A percentile compares a stretch with the other conserved stretches of the same genome.
phyloP scores from a whole-genome alignment of 176 grass and related monocot species.

The Areca catechu region DNA sequence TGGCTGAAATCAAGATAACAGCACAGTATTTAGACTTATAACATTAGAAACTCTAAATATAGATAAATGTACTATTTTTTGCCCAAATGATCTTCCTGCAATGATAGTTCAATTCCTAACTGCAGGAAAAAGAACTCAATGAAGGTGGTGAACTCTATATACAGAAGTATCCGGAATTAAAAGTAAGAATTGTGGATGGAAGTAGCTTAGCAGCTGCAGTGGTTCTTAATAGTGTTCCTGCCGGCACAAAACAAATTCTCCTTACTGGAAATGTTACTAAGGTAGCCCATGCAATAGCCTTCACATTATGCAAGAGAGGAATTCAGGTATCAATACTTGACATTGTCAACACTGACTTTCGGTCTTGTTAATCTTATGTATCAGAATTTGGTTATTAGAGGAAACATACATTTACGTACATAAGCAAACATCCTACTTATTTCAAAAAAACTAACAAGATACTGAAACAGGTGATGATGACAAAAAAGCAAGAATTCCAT shows the following conservation, averaged over 20 bases:
- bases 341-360: too few relatives aligned
- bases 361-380: too few relatives aligned
- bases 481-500: slow-evolving; percentile 56
- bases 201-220: slow-evolving; percentile 78
- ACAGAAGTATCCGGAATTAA: slow-evolving; percentile 64
- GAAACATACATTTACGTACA: too few relatives aligned
- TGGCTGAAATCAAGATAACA: too few relatives aligned
- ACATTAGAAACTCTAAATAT: too few relatives aligned
- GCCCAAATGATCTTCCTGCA: too few relatives aligned
- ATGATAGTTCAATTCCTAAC: neutral
- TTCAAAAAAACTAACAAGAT: too few relatives aligned
- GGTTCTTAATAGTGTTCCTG: slow-evolving; percentile 46
- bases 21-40: too few relatives aligned
- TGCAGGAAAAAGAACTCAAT: slow-evolving; percentile 62
- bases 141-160: slow-evolving; percentile 58
- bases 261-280: slow-evolving; percentile 57
- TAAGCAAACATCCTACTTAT: too few relatives aligned
- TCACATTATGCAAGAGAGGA: slow-evolving; percentile 55
- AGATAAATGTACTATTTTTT: too few relatives aligned
- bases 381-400: too few relatives aligned
- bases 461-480: slow-evolving; percentile 53
- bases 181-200: slow-evolving; percentile 74
- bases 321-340: slow-evolving; percentile 40
- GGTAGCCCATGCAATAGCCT: slow-evolving; percentile 40
- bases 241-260: slow-evolving; percentile 46